Base-by-base conservation (phyloP, 208 protist genomes). In the Acanthamoeba lenticulata region DNA sequence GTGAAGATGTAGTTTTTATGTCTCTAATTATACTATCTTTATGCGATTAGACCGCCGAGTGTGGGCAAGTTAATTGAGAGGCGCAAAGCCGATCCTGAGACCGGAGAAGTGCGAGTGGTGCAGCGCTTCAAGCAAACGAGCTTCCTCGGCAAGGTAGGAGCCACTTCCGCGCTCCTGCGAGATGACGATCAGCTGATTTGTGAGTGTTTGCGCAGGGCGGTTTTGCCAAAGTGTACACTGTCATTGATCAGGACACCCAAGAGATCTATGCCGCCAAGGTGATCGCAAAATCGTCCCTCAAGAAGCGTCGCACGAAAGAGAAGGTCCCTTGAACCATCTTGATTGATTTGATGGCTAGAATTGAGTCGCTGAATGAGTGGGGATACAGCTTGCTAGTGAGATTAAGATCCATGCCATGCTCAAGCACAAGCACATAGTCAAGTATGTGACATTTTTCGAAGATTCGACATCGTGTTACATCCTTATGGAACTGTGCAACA, bases 391-490 rank as follows among this genome's bases (percentile, higher is more conserved):
- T 62, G 97, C 98, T 60, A 98, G 95, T 65, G 99, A 99, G 96
- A 99, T 99, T 94, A 98, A 97, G 29, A 99, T 99, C 83, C 99
- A 99, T 97, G 92, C 96, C 24, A 97, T 97, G 47, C 97, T 99
- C 94, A 96, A 97, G 85, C 99, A 99, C 96, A 96, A 97, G 65
- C 96, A 99, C 96, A 98, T 99, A 90, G 99, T 99, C 24, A 95
- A 98, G 85, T 99, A 99, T 95, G 94, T 99, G 60, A 96, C 97
- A 91, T 99, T 97, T 94, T 99, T 99, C 95, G 98, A 99, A 94
- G 99, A 99, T 95, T 93, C 98, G 90, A 97, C 98, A 44, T 98
- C 99, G 95, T 98, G 99, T 32, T 99, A 99, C 96, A 99, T 99
- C 90, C 86, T 99, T 44, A 96, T 99, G n/a, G 99, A 99, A 96